These are phyloP conservation scores for Cladophialophora exuberans DNA, from an alignment of 2,329 filamentous ascomycete genomes.

Conservation along the genomic window DNA sequence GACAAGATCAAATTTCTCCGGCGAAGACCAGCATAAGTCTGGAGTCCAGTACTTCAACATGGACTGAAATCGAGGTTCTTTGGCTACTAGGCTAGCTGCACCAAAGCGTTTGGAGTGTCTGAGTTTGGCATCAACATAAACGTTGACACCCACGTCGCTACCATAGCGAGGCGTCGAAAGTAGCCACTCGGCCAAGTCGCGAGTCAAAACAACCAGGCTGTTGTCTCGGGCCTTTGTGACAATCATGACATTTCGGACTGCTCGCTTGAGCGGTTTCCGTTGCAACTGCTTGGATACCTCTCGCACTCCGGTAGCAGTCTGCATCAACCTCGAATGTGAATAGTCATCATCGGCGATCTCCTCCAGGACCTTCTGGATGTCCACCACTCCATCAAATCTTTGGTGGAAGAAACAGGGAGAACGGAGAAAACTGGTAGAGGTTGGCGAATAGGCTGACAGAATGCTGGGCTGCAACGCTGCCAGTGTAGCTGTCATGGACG, in stretches of 20 bases:
- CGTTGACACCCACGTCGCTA: conserved; percentile 86
- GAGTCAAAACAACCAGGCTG: conserved; percentile 82
- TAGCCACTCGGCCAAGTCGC: conserved; percentile 85
- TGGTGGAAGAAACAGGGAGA: conserved; percentile 98
- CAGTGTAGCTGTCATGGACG: conserved; percentile 65
- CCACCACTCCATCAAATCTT: conserved; percentile 92
- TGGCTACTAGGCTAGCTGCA: conserved; percentile 69
- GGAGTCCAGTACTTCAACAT: conserved; percentile 97
- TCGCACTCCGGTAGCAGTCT: conserved; percentile 91
- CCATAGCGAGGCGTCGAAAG: conserved; percentile 87
- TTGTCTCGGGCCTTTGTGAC: conserved; percentile 98
- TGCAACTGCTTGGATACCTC: conserved; percentile 96
- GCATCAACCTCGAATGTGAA: conserved; percentile 90
- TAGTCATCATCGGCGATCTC: conserved; percentile 88
- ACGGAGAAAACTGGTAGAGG: conserved; percentile 67
- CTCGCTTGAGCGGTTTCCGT: conserved; percentile 85
- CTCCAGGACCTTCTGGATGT: conserved; percentile 91
- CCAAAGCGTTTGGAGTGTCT: conserved; percentile 87
- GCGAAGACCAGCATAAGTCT: conserved; percentile 89
- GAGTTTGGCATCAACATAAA: conserved; percentile 97
- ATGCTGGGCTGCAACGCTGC: conserved; percentile 52
- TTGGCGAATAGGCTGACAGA: conserved; percentile 49
- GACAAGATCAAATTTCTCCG: conserved; percentile 94
- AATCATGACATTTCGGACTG: conserved; percentile 95
- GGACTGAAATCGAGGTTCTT: conserved; percentile 74